These are phyloP conservation scores for Dorcoceras hygrometricum DNA, from an alignment of 257 asterid genomes.

Conservation along the genomic window DNA sequence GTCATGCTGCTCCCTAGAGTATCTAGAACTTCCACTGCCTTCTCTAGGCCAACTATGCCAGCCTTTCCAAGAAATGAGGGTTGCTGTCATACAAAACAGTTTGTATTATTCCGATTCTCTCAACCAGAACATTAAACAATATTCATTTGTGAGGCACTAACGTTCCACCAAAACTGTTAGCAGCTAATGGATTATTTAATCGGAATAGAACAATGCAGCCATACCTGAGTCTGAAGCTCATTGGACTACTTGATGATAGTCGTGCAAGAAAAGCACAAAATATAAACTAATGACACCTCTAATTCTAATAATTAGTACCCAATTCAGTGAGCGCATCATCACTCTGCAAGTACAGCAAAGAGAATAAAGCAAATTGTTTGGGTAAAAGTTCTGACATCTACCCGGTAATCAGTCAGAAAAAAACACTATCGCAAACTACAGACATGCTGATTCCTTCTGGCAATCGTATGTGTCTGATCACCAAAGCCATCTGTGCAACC, in stretches of 20 bases:
- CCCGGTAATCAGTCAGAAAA: slow-evolving; percentile 9
- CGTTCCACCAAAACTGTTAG: not conserved
- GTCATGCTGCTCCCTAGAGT: slow-evolving; percentile 98
- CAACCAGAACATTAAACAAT: slow-evolving; percentile 7
- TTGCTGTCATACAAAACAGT: slow-evolving; percentile 46
- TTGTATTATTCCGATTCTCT: slow-evolving; percentile 14
- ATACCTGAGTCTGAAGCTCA: slow-evolving; percentile 11
- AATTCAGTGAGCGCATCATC: not conserved
- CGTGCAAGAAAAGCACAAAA: slow-evolving; percentile 14
- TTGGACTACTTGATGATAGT: slow-evolving; percentile 12
- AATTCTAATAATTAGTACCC: slow-evolving; percentile 1
- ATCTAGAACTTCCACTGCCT: slow-evolving; percentile 96
- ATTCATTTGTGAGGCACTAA: not conserved
- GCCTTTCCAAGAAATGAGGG: slow-evolving; percentile 98
- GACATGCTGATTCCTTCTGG: slow-evolving; percentile 3
- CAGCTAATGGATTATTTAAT: slow-evolving; percentile 13
- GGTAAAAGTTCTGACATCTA: slow-evolving; percentile 5
- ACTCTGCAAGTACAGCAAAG: slow-evolving; percentile 20
- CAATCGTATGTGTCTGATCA: not conserved
- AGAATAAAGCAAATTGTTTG: not conserved
- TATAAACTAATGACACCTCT: slow-evolving; percentile 14
- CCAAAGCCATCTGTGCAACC: not conserved
- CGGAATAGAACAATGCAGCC: slow-evolving; percentile 2
- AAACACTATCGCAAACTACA: slow-evolving; percentile 13
- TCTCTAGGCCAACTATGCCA: slow-evolving; percentile 79